These are phyloP conservation scores for Stagonosporopsis rhizophila DNA, from an alignment of 2,329 filamentous ascomycete genomes.

Conservation along the genomic window DNA sequence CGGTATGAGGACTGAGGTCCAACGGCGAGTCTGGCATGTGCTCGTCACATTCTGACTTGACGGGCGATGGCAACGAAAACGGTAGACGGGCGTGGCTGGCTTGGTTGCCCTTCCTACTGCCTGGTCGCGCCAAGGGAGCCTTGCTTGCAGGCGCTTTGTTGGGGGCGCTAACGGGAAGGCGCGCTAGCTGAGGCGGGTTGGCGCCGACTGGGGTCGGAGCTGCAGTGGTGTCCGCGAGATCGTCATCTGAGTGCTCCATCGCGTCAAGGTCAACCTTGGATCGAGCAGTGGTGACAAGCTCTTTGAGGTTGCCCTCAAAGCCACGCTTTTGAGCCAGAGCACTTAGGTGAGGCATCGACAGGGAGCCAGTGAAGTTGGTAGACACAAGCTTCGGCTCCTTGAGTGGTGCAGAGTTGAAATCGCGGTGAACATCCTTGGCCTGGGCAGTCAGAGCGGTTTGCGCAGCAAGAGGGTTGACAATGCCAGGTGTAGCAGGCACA, in stretches of 20 bases:
- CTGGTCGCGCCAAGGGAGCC: slow-evolving; percentile 38
- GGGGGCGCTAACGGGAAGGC: slow-evolving; percentile 39
- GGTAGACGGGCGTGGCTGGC: slow-evolving; percentile 40
- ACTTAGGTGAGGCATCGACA: slow-evolving; percentile 53
- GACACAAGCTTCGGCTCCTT: slow-evolving; percentile 23
- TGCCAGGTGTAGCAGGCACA: slow-evolving; percentile 37
- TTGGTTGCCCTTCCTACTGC: slow-evolving; percentile 43
- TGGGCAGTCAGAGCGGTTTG: slow-evolving; percentile 33
- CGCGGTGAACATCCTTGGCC: slow-evolving; percentile 44
- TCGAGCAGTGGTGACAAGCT: slow-evolving; percentile 46
- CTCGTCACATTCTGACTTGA: slow-evolving; percentile 35
- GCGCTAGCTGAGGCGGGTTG: slow-evolving; percentile 41
- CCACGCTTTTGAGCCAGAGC: slow-evolving; percentile 50
- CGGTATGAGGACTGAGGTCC: slow-evolving; percentile 56
- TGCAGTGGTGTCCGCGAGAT: slow-evolving; percentile 38
- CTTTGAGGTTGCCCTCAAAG: slow-evolving; percentile 50
- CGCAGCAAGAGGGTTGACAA: slow-evolving; percentile 46
- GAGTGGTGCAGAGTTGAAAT: slow-evolving; percentile 31
- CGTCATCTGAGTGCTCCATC: slow-evolving; percentile 48
- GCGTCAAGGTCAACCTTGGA: slow-evolving; percentile 47
- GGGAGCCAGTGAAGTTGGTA: slow-evolving; percentile 47
- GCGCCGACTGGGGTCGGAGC: slow-evolving; percentile 38
- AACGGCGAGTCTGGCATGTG: slow-evolving; percentile 46
- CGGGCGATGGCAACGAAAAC: slow-evolving; percentile 39
- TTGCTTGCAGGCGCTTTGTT: slow-evolving; percentile 38